phyloP scores from a whole-genome alignment of 2,329 filamentous ascomycete species.

The Exophiala spinifera region DNA sequence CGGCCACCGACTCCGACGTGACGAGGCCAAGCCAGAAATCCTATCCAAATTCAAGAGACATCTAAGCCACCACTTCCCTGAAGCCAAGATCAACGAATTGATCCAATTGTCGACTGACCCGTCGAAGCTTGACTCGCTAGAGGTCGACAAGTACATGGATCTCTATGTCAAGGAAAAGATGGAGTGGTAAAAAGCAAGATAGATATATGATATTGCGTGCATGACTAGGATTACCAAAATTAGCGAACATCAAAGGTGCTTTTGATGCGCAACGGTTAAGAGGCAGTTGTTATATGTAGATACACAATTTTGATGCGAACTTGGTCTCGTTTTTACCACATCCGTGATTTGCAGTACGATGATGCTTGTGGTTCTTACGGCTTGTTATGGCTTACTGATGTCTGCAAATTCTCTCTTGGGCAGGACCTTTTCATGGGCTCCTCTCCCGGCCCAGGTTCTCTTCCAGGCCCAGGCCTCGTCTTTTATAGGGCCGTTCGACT shows the following conservation, averaged over 20 bases:
- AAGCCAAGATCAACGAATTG: slow-evolving; percentile 75
- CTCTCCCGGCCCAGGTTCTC: slow-evolving; percentile 23
- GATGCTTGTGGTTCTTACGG: neutral
- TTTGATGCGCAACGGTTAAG: neutral
- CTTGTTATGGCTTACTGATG: slow-evolving; percentile 13
- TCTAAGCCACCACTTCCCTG: slow-evolving; percentile 75
- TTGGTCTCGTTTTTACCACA: too few relatives aligned
- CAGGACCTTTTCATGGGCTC: slow-evolving; percentile 33
- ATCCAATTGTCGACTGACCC: slow-evolving; percentile 74
- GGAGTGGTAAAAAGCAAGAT: slow-evolving; percentile 33
- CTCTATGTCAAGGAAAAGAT: slow-evolving; percentile 63
- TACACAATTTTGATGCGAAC: neutral
- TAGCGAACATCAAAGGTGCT: neutral
- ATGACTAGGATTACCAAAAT: neutral
- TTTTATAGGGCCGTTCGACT: slow-evolving; percentile 34
- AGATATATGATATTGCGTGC: neutral
- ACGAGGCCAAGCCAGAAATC: slow-evolving; percentile 98
- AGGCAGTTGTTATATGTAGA: neutral
- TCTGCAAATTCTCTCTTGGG: slow-evolving; percentile 31
- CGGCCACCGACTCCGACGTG: slow-evolving; percentile 82
- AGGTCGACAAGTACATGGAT: slow-evolving; percentile 92
- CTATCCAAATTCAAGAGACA: slow-evolving; percentile 94
- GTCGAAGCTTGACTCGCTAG: slow-evolving; percentile 71
- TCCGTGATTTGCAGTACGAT: too few relatives aligned
- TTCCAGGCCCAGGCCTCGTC: slow-evolving; percentile 43